Base-by-base conservation (phyloP, 495 filamentous ascomycete species). In the Hypoxylon cercidicola region DNA sequence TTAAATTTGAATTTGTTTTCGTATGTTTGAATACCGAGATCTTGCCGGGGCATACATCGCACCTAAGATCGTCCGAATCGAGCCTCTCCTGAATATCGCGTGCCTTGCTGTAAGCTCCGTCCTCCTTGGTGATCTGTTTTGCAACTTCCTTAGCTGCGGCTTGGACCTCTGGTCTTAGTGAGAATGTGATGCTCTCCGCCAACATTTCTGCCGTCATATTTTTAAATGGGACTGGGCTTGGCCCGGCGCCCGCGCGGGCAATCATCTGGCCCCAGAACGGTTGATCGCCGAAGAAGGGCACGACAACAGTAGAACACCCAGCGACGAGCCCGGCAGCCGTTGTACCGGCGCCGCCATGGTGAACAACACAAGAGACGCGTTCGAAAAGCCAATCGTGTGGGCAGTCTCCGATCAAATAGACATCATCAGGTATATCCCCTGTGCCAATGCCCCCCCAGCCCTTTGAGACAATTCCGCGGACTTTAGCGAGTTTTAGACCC, bases 261-360 rank as follows among this genome's bases (percentile, higher is more conserved):
- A 85, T 79, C 84, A 87, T 86, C 15, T 78, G 66, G 12, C 81
- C 84, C 84, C 84, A 87, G 62, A 85, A 84, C 18, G 81, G 81
- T 61, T 86, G 84, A n/a, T 32, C 30, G 3, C 30, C 30, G 8
- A 32, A 32, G 9, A 32, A 32, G 30, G 30, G 30, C 10, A 32
- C 30, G 30, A 32, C 9, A 10, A 7, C 9, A 1, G 30, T 32
- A 11, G 30, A 7, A 1, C 30, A 7, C 9, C 30, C 30, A 10
- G 3, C 9, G 10, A 32, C 30, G 10, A 32, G 30, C 10, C 30
- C 30, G 9, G 3, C 3, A 9, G 30, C 30, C 30, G 30, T 32
- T 1, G 30, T 32, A 11, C 30, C 30, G 1, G 30, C 30, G 7
- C 30, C 30, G 9, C 30, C 30, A 7, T 32, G 30, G 10, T 32